Evolutionary conservation across 176 grass and related monocot genomes (phyloP), one percentile per base, ranked within the genome.

Genomic region (Areca catechu): DNA sequence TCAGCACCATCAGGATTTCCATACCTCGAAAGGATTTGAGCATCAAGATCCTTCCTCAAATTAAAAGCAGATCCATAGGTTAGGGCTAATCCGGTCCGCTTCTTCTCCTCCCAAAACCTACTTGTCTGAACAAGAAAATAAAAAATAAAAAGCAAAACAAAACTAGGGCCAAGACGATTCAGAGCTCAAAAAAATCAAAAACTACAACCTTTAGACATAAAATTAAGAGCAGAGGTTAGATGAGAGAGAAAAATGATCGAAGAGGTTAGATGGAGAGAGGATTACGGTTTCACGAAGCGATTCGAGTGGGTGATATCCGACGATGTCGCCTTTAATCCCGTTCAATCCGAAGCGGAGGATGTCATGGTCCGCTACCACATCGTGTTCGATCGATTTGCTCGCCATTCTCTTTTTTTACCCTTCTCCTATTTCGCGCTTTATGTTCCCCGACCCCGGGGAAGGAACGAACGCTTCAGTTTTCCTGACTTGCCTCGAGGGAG

Each of bases 51-150:
- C 60, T 56, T 83, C 79, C 80, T 80, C 59, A 89, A 79, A 70
- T 83, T 89, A 51, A 89, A 77, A 66, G 85, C 80, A 7, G 85
- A 89, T 76, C 85, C 85, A 62, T 89, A 89, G 60, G 79, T 70
- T 34, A 80, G 68, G n/a, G 76, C 73, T 16, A 69, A 56, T 28
- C 72, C 76, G 49, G 73, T 61, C 68, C 54, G 75, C 69, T 71
- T 89, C 72, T 89, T 89, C 4, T 77, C 73, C 15, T 77, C 80
- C 80, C 76, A 89, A 49, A 80, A 69, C 77, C 63, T 80, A 58
- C 23, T 5, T 66, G 69, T 76, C 84, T 86, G 61, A 50, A 48
- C 3, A 9, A 19, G 15, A 43, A 14, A 10, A 37, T 2, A 43
- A 9, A 43, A 43, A 9, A 12, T 43, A 2, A 17, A 34, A 67